Base-by-base conservation (phyloP, 257 asterid species). In the Avicennia marina region DNA sequence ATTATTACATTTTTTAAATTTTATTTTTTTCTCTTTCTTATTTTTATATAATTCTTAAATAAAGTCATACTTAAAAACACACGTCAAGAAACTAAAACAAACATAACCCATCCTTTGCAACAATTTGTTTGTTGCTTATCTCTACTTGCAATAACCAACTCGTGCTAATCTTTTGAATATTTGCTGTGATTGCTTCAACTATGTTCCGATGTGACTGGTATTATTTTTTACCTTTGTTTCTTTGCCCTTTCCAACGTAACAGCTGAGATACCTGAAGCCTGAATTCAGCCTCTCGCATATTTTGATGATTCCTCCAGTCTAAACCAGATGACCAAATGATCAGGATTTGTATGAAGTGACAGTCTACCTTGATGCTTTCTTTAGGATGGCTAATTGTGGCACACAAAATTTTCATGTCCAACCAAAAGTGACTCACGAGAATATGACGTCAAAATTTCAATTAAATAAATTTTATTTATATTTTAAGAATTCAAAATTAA, bases 251-350 rank as follows among this genome's bases (percentile, higher is more conserved):
- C 79, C 68, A 69, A 75, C 69, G 62, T 73, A 85, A 83, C 98
- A 90, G 96, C 96, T 78, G 94, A 87, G 86, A 76, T 76, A 78
- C 71, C 76, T 78, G 96, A 80, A 79, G 98, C 94, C 90, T 62
- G 95, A 85, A 78, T 95, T 81, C 87, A 79, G 73, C 88, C 94
- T 77, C 73, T 69, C 46, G 78, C 82, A 72, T 72, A 72, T 24
- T 76, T 78, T 74, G 90, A 70, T 70, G 90, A 84, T 78, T 83
- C 95, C 95, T 75, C 80, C 83, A 67, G 94, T 88, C 95, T 78
- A 75, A 87, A 88, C 95, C 98, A 54, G 96, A 82, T 77, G 98
- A 71, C 86, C 93, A 75, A 95, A 77, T 79, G 89, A 76, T 68
- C 85, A 74, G 78, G 77, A 71, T 80, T 76, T 80, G 82, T 80